Base-by-base conservation (phyloP, 352 stramenopile species). In the Pythium grandisporangium region DNA sequence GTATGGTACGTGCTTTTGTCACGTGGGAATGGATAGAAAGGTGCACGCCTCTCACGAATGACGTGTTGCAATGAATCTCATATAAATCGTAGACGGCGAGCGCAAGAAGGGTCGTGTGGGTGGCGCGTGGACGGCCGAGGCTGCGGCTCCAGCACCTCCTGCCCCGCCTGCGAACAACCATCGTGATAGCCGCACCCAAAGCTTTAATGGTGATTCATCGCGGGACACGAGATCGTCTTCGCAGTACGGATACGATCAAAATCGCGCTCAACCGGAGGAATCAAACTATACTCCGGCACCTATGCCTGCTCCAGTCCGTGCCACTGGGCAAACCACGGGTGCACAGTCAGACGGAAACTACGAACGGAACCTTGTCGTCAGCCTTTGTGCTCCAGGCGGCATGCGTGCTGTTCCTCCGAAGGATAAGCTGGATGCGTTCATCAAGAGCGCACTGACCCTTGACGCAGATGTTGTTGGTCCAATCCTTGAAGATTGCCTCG, bases 391-490 rank as follows among this genome's bases (percentile, higher is more conserved):
- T 8, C 88, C 90, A 6, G 93, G 90, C 30, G 93, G 93, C 20
- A 96, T 97, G 86, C 95, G 95, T 49, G 84, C 93, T 25, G 87
- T 97, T 17, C 93, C 93, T 30, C 93, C 93, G 17, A 90, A 89
- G 45, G 90, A 98, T 48, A 97, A 97, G 63, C 72, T 98, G 32
- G 83, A 89, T 24, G 74, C 77, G 22, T 98, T 97, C 58, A 61
- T 95, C 38, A 82, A 92, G 52, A 86, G 78, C 16, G 78, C 95
- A 5, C 57, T 92, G 50, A 96, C 81, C 20, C 66, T 98, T 14
- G 91, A 98, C 51, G 63, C 90, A 0, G 93, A 98, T 49, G 82
- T 96, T 30, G 81, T 98, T 25, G 95, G 93, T 25, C 93, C 90
- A 0, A 96, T 93, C 48, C 58, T 98, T 5, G 76, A 97, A 54